These are phyloP conservation scores for Diacronema lutheri DNA, from an alignment of 78 protist species.

Conservation along the genomic window DNA sequence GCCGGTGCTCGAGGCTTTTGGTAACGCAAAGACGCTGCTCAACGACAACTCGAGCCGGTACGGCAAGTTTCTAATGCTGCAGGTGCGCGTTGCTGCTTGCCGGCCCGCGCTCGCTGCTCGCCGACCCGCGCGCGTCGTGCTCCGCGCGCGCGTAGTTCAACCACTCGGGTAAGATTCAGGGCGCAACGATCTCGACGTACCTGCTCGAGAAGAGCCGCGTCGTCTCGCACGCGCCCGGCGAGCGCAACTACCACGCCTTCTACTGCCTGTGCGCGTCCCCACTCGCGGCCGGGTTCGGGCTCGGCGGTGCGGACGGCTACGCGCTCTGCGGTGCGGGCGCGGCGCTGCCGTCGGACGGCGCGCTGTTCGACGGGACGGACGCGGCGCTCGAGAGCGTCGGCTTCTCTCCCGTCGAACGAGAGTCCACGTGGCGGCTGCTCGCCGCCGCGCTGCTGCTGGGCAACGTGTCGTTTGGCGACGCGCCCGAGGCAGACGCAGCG, in stretches of 20 bases:
- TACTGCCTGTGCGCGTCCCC: constrained; percentile 6
- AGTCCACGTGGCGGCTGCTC: neutral
- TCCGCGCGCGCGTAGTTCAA: neutral
- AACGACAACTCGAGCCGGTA: constrained; percentile 47
- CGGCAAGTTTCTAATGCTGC: constrained; percentile 37
- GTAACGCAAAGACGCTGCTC: constrained; percentile 27
- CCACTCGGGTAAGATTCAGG: neutral
- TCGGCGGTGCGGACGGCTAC: no score
- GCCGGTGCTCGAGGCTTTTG: constrained; percentile 37
- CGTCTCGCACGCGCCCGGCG: constrained; percentile 30
- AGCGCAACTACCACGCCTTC: constrained; percentile 67
- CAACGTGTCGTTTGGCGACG: constrained; percentile 10
- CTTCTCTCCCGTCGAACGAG: neutral
- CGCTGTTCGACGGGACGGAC: neutral
- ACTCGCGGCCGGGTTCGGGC: no score
- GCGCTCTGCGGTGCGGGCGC: neutral
- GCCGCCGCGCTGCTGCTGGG: constrained; percentile 42
- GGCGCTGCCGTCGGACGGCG: neutral
- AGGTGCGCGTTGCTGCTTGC: neutral
- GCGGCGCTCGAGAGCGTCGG: neutral
- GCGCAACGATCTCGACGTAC: constrained; percentile 49
- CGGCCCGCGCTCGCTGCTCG: neutral
- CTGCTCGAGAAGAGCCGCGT: constrained; percentile 68
- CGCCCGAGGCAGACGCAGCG: neutral
- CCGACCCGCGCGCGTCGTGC: neutral